Evolutionary conservation across 805 yeast genomes (phyloP).

Genomic region (Limtongia smithiae): DNA sequence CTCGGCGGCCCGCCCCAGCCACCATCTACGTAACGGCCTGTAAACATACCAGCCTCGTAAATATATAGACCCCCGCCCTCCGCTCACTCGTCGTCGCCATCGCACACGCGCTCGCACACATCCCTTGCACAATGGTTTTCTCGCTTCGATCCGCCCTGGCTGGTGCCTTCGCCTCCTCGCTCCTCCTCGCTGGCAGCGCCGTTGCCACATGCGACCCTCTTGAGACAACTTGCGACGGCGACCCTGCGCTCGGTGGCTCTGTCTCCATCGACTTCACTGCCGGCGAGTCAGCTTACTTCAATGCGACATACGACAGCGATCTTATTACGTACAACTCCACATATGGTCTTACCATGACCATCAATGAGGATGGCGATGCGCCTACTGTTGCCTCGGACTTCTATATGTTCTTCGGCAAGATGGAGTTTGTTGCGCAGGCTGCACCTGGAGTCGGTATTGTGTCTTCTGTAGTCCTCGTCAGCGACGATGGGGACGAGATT

Average conservation of each 20-base stretch:
- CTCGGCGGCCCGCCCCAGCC: too few relatives aligned
- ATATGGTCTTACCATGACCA: conserved; percentile 61
- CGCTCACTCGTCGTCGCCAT: too few relatives aligned
- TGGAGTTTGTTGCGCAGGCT: conserved; percentile 67
- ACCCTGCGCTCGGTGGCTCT: conserved; percentile 64
- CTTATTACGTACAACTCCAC: conserved; percentile 45
- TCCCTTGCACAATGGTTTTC: too few relatives aligned
- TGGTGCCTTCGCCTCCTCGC: too few relatives aligned
- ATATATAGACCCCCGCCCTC: too few relatives aligned
- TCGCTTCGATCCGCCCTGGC: too few relatives aligned
- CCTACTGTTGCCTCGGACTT: conserved; percentile 75
- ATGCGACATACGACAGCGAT: conserved; percentile 42
- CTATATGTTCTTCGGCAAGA: conserved; percentile 84
- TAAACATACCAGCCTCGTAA: too few relatives aligned
- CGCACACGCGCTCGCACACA: too few relatives aligned
- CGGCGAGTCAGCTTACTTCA: conserved; percentile 45
- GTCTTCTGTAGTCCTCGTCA: conserved; percentile 74
- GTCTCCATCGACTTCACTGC: conserved; percentile 50
- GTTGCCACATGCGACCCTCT: conserved; percentile 52
- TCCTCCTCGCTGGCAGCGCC: too few relatives aligned
- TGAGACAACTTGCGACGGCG: conserved; percentile 43
- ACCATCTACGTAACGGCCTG: too few relatives aligned
- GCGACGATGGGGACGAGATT: conserved; percentile 84
- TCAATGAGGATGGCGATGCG: conserved; percentile 64
- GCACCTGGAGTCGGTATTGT: conserved; percentile 77